These are phyloP conservation scores for Rhodotorula sp. DNA, from an alignment of 1,284 basidiomycete species.

Conservation along the genomic window DNA sequence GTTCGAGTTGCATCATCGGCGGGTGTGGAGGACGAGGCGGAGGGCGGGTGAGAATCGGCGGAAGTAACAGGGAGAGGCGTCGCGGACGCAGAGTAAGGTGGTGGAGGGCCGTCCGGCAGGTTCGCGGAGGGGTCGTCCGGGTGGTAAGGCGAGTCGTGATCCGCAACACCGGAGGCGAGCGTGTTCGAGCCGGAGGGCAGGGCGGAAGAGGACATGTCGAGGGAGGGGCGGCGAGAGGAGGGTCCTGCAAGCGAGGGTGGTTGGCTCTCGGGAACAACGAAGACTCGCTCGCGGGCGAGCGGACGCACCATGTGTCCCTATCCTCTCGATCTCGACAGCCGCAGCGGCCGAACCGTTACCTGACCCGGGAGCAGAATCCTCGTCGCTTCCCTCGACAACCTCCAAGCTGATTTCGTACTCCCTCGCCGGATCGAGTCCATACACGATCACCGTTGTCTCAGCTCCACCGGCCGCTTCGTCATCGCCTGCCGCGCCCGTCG, in stretches of 20 bases:
- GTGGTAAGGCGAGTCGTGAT: not conserved
- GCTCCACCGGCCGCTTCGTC: not conserved
- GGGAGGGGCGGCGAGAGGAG: not conserved
- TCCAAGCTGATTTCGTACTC: conserved; percentile 39
- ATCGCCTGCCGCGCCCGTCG: not conserved
- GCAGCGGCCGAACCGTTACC: not conserved
- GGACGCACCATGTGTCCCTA: conserved; percentile 7
- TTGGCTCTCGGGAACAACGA: too few species aligned
- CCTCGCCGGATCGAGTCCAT: conserved; percentile 31
- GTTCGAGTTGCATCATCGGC: not conserved
- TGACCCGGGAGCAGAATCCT: not conserved
- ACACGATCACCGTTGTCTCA: conserved; percentile 40
- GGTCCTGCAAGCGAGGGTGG: not conserved
- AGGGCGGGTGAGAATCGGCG: not conserved
- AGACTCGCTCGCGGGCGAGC: not conserved
- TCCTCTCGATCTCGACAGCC: conserved; percentile 17
- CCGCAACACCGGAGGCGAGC: not conserved
- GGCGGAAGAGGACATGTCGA: not conserved
- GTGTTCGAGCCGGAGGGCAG: not conserved
- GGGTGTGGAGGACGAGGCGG: not conserved
- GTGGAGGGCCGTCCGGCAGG: conserved; percentile 32
- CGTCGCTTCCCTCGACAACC: conserved; percentile 19
- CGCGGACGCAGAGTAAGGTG: conserved; percentile 35
- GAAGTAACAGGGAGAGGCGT: not conserved
- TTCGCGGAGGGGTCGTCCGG: conserved; percentile 1